Percentiles rank a stretch among this genome's conserved stretches.
These are phyloP conservation scores for Sanchytrium tribonematis DNA, from an alignment of 371 early-diverging fungal genomes.

Conservation along the genomic window DNA sequence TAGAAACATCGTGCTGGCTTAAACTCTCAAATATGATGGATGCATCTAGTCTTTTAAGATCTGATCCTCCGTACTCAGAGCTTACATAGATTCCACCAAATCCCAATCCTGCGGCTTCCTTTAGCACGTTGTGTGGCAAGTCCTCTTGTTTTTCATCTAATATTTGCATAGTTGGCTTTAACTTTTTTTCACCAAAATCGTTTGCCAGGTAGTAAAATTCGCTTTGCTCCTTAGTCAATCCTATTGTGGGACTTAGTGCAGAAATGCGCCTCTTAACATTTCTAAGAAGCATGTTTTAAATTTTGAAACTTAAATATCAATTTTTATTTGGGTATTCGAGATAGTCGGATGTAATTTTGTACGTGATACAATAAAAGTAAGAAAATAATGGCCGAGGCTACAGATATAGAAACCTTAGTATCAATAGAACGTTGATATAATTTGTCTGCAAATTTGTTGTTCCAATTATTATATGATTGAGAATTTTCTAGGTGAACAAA, in stretches of 20 bases:
- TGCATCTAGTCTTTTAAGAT: conserved; percentile 19
- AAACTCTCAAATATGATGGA: conserved; percentile 28
- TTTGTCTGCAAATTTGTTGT: not conserved
- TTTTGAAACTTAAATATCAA: not conserved
- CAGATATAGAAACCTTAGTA: not conserved
- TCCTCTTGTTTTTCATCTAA: conserved; percentile 19
- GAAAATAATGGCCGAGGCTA: not conserved
- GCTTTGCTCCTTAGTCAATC: conserved; percentile 14
- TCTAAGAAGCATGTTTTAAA: not conserved
- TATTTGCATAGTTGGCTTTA: conserved; percentile 23
- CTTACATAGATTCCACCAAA: conserved; percentile 23
- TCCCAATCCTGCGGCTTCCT: conserved; percentile 24
- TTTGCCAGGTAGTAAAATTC: conserved; percentile 17
- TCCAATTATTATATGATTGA: not conserved
- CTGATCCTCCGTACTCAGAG: conserved; percentile 16
- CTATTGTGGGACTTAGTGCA: conserved; percentile 2
- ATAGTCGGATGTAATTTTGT: not conserved
- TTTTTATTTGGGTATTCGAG: not conserved
- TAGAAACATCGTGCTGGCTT: conserved; percentile 22
- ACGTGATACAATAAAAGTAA: not conserved
- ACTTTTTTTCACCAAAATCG: conserved; percentile 21
- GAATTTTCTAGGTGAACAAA: not conserved
- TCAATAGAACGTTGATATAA: not conserved
- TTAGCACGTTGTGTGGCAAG: conserved; percentile 20
- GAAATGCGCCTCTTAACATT: not conserved